These are phyloP conservation scores for Xylaria sp. DNA, from an alignment of 2,329 filamentous ascomycete species.

Conservation along the genomic window DNA sequence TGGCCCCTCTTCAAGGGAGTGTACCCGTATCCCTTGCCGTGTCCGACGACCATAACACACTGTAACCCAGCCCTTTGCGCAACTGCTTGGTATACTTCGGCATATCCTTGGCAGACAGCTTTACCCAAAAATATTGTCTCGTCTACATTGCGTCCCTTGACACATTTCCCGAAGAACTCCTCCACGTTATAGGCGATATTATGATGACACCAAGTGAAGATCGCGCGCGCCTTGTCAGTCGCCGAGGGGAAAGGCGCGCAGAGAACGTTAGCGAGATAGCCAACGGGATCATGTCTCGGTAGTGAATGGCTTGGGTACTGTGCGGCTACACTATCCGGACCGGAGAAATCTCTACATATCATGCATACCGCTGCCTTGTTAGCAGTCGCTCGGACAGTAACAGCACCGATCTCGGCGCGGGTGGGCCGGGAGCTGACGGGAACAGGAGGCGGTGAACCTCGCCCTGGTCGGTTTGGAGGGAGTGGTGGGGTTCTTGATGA, in stretches of 20 bases:
- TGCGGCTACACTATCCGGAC: constrained; percentile 79
- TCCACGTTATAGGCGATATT: constrained; percentile 88
- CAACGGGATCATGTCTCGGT: constrained; percentile 72
- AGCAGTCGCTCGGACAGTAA: constrained; percentile 50
- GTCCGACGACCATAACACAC: constrained; percentile 77
- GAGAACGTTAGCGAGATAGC: constrained; percentile 80
- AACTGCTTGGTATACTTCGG: constrained; percentile 81
- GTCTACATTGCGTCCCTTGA: constrained; percentile 75
- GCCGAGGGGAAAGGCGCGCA: constrained; percentile 81
- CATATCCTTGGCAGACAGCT: constrained; percentile 94
- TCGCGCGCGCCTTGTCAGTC: constrained; percentile 91
- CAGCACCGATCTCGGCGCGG: constrained; percentile 61
- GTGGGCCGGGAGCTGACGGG: constrained; percentile 65
- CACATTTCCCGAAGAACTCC: constrained; percentile 78
- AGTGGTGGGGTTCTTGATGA: constrained; percentile 38
- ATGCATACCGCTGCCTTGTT: constrained; percentile 66
- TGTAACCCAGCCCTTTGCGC: constrained; percentile 84
- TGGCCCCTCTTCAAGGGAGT: constrained; percentile 70
- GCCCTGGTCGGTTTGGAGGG: constrained; percentile 47
- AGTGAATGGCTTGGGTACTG: constrained; percentile 79
- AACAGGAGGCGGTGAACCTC: constrained; percentile 61
- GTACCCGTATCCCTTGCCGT: constrained; percentile 89
- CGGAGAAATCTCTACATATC: constrained; percentile 87
- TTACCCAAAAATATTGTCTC: constrained; percentile 80
- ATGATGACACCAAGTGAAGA: constrained; percentile 96